Base-by-base conservation (phyloP, 495 filamentous ascomycete genomes). In the Aspergillus incahuasiensis region DNA sequence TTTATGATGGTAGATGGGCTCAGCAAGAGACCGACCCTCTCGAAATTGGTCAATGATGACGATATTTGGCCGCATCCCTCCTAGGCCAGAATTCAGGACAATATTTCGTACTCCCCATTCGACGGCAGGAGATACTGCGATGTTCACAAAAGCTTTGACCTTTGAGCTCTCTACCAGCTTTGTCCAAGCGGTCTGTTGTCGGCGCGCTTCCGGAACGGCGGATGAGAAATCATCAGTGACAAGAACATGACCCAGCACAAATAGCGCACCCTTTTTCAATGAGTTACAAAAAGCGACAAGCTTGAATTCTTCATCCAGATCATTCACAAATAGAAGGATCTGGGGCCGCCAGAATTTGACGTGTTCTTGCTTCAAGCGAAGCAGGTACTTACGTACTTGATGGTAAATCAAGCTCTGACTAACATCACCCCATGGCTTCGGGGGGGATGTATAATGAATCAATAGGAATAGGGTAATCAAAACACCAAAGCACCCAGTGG, bases 271-370 rank as follows among this genome's bases (percentile, higher is more conserved):
- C 64, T 95, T 95, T 66, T 95, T 95, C 65, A 95, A 71, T 0
- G 89, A 89, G 66, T 95, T 95, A 71, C 90, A 95, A 60, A 95
- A 95, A 42, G 92, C 89, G 6, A 95, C 90, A 54, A 95, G 80
- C 39, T 86, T 86, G 38, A 86, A 88, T 58, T 91, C 87, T 16
- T 78, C 79, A 8, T 91, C 80, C 9, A 91, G 83, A 56, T 91
- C 86, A 64, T 90, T 94, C 56, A 95, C 84, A 44, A 95, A 84
- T 0, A 95, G 76, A 40, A 95, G 76, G 52, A 95, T 92, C 63
- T 86, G 90, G 0, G 90, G 90, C 39, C 90, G 79, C 90, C 90
- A 95, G 65, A 92, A 94, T 61, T 95, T 95, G 67, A 95, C 90
- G 62, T 95, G 90, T 56, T 95, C 90, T 55, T 90, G 89, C 38